Evolutionary conservation across 805 yeast genomes (phyloP).

Genomic region (Blastobotrys americana): DNA sequence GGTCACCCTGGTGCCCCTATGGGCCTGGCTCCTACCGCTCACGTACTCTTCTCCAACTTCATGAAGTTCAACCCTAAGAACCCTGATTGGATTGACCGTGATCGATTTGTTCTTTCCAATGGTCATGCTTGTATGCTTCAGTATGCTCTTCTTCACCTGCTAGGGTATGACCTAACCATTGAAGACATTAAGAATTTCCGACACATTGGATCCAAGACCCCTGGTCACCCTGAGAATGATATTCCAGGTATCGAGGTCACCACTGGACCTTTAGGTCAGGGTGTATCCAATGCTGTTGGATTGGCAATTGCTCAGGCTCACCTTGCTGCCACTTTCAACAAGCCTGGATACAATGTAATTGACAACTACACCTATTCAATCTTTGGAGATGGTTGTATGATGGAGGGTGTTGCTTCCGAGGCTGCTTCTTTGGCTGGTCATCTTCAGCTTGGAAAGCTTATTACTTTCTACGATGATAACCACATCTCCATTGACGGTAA

Average conservation of each 20-base stretch:
- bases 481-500: slow-evolving; percentile 94
- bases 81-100: slow-evolving; percentile 91
- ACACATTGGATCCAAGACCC: slow-evolving; percentile 83
- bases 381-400: slow-evolving; percentile 96
- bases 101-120: slow-evolving; percentile 88
- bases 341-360: slow-evolving; percentile 66
- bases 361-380: slow-evolving; percentile 72
- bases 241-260: slow-evolving; percentile 93
- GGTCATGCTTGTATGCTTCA: slow-evolving; percentile 94
- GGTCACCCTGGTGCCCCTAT: slow-evolving; percentile 99
- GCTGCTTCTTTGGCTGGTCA: slow-evolving; percentile 95
- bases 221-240: slow-evolving; percentile 95
- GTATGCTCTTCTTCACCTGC: slow-evolving; percentile 76
- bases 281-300: slow-evolving; percentile 94
- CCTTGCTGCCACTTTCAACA: slow-evolving; percentile 88
- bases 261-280: slow-evolving; percentile 99
- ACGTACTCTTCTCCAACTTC: slow-evolving; percentile 65
- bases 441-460: slow-evolving; percentile 83
- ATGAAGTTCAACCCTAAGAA: slow-evolving; percentile 84
- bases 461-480: slow-evolving; percentile 95
- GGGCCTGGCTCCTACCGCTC: slow-evolving; percentile 96
- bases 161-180: slow-evolving; percentile 71
- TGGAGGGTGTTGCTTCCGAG: slow-evolving; percentile 96
- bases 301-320: slow-evolving; percentile 90
- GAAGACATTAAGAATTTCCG: slow-evolving; percentile 89